Base-by-base conservation (phyloP, 1,284 basidiomycete genomes). In the Ganoderma lingzhi region DNA sequence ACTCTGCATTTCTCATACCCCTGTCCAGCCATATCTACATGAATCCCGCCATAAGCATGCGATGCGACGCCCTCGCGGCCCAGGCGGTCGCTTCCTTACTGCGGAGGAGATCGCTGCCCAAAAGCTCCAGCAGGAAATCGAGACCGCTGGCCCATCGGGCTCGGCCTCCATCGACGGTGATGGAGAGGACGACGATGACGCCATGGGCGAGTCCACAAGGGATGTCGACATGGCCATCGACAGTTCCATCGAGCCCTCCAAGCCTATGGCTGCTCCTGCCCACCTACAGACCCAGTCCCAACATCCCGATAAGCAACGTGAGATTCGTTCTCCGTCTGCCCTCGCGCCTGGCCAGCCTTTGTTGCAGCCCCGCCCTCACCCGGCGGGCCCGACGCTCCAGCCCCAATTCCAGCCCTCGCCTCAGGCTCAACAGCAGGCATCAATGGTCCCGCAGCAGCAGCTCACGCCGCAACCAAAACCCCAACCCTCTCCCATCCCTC, bases 31-130 rank as follows among this genome's bases (percentile, higher is more conserved):
- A 1, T 99, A 98, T 83, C 90, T 98, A 35, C 97, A 99, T 76
- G 97, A 99, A 80, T 97, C 96, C 32, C 90, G 97, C 59, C 97
- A 99, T 84, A 96, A 96, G 75, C 98, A 99, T 82, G 97, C 97
- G 17, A 98, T 99, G 91, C 92, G 96, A 56, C 90, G 97, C 44
- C 97, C 97, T 17, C 88, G 98, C 71, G 97, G 97, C 1, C 97
- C 97, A 48, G 97, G 98, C 37, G 97, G 97, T 28, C 91, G 97
- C 41, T 99, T 99, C 85, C 89, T 99, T 74, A 98, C 96, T 6
- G 94, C 96, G 51, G 95, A 96, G 35, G 96, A 98, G 82, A 96
- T 97, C 62, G 93, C 93, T 1, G 91, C 91, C 0, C 91, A 92
- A 78, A 92, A 91, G 74, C 80, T 82, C n/a, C 77, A 79, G 5